phyloP scores from a whole-genome alignment of 768 basidiomycete species.

The Jaapia argillacea region DNA sequence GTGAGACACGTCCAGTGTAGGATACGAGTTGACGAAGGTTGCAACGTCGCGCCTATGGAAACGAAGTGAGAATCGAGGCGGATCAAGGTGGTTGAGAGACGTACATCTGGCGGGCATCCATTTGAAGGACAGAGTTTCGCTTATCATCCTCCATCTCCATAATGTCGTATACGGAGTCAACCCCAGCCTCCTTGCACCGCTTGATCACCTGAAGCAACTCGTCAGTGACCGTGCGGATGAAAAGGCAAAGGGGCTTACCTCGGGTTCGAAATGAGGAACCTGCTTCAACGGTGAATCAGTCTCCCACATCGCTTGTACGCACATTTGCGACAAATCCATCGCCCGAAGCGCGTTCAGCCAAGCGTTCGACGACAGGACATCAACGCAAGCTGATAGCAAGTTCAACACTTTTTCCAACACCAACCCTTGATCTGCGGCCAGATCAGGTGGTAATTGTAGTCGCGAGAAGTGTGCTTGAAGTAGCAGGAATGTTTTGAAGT shows the following conservation, averaged over 20 bases:
- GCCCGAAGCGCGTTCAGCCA: conserved; percentile 92
- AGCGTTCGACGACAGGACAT: conserved; percentile 96
- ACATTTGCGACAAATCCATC: conserved; percentile 99
- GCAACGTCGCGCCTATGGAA: conserved; percentile 80
- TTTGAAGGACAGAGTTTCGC: conserved; percentile 70
- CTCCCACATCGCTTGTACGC: conserved; percentile 97
- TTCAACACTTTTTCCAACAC: conserved; percentile 89
- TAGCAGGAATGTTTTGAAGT: conserved; percentile 97
- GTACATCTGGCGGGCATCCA: conserved; percentile 82
- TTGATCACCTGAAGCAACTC: conserved; percentile 48
- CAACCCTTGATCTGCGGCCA: conserved; percentile 82
- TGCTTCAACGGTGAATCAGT: conserved; percentile 92
- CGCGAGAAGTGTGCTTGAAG: conserved; percentile 96
- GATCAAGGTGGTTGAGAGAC: conserved; percentile 18
- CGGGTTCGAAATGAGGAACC: conserved; percentile 91
- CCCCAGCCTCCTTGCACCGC: conserved; percentile 71
- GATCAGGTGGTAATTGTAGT: conserved; percentile 83
- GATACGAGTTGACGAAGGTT: conserved; percentile 92
- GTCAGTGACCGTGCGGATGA: neutral
- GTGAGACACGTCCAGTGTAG: conserved; percentile 86
- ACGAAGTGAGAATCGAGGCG: neutral
- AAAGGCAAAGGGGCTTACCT: conserved; percentile 35
- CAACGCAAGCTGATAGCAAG: conserved; percentile 87
- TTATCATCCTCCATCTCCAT: conserved; percentile 98
- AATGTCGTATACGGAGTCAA: conserved; percentile 92